phyloP scores from a whole-genome alignment of 2,329 filamentous ascomycete genomes.

The Fusarium caatingaense region DNA sequence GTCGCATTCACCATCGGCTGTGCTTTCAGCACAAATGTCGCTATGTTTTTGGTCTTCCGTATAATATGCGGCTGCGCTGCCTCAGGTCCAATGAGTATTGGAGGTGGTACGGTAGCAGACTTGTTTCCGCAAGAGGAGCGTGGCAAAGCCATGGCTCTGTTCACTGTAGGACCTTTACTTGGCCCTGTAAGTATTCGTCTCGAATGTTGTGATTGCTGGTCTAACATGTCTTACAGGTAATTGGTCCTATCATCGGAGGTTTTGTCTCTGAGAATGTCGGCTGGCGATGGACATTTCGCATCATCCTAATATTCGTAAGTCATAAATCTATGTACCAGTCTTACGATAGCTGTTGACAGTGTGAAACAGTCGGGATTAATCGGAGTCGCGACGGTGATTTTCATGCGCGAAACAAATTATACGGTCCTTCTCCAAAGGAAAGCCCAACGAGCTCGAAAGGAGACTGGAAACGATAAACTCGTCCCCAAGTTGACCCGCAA shows the following conservation, averaged over 20 bases:
- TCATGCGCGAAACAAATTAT: slow-evolving; percentile 48
- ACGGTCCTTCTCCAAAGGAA: slow-evolving; percentile 16
- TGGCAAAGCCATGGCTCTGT: slow-evolving; percentile 71
- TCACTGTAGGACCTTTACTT: slow-evolving; percentile 69
- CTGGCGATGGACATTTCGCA: slow-evolving; percentile 64
- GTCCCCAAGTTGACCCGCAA: slow-evolving; percentile 14
- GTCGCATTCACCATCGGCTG: slow-evolving; percentile 26
- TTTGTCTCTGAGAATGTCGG: slow-evolving; percentile 59
- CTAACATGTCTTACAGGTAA: slow-evolving; percentile 1
- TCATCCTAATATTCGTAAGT: slow-evolving; percentile 57
- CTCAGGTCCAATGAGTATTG: slow-evolving; percentile 33
- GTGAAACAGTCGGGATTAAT: not conserved
- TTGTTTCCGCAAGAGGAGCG: slow-evolving; percentile 48
- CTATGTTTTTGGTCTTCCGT: slow-evolving; percentile 35
- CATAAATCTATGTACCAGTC: not conserved
- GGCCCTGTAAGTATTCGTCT: slow-evolving; percentile 56
- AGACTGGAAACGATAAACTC: slow-evolving; percentile 34
- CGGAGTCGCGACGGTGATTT: not conserved
- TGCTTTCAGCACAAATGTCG: slow-evolving; percentile 18
- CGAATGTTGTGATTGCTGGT: rapidly evolving
- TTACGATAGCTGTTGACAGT: not conserved
- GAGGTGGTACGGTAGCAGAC: slow-evolving; percentile 35
- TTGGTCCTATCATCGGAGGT: slow-evolving; percentile 54
- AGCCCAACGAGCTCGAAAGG: slow-evolving; percentile 7
- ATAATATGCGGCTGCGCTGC: slow-evolving; percentile 33